A percentile compares a stretch with the other conserved stretches of the same genome.
Evolutionary conservation across 495 filamentous ascomycete genomes (phyloP).

Genomic region (Podospora australis): DNA sequence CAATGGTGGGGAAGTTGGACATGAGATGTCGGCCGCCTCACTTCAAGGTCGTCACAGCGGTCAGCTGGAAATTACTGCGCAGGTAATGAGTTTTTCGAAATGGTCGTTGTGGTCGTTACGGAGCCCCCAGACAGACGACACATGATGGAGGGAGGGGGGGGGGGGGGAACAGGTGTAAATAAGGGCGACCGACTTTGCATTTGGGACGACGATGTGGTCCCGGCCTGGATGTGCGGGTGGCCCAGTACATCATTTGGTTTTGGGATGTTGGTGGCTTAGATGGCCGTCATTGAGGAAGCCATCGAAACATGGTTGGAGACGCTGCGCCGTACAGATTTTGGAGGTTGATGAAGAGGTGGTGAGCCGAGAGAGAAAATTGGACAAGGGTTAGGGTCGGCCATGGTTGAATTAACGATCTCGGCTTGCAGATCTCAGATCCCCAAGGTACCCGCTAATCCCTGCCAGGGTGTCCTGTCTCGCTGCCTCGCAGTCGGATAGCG

Average conservation of each 20-base stretch:
- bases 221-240: constrained; percentile 3
- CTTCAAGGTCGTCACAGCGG: no score
- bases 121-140: no score
- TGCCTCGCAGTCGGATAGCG: no score
- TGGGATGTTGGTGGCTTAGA: no score
- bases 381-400: constrained; percentile 2
- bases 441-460: neutral
- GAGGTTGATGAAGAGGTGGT: neutral
- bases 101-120: no score
- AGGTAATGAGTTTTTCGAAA: no score
- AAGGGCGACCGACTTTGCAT: neutral
- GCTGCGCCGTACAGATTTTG: neutral
- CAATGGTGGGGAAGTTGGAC: no score
- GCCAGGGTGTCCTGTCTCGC: constrained; percentile 5
- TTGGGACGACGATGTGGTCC: neutral
- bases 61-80: no score
- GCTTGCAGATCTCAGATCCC: neutral
- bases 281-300: no score
- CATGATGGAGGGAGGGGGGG: no score
- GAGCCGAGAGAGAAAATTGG: neutral
- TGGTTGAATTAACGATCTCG: neutral
- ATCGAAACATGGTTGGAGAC: neutral
- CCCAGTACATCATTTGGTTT: constrained; percentile 1
- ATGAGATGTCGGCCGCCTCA: no score
- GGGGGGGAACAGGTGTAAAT: neutral